These are phyloP conservation scores for Candolleomyces eurysporus DNA, from an alignment of 768 basidiomycete species.

Conservation along the genomic window DNA sequence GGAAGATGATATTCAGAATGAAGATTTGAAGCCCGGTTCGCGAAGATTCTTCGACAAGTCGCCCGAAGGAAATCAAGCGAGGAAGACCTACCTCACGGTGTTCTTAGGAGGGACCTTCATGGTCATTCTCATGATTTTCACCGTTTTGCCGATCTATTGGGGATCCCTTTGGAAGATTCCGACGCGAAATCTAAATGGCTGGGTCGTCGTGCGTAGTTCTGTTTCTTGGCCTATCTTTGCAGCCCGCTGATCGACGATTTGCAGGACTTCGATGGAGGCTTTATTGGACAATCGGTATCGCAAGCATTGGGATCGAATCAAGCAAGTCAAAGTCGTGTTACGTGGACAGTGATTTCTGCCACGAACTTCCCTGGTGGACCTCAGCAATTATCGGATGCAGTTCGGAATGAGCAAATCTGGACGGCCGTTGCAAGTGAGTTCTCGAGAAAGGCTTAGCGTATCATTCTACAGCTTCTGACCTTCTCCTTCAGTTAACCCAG, in stretches of 20 bases:
- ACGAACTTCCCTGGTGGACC: conserved; percentile 43
- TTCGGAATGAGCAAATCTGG: conserved; percentile 55
- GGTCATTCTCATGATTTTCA: conserved; percentile 42
- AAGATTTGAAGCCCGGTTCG: too few relatives aligned
- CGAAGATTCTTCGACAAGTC: conserved; percentile 17
- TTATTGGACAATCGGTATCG: conserved; percentile 47
- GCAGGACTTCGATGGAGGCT: conserved; percentile 54
- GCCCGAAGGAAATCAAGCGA: conserved; percentile 24
- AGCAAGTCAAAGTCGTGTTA: conserved; percentile 31
- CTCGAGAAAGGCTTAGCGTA: conserved; percentile 1
- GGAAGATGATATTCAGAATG: too few relatives aligned
- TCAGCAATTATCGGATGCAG: too few relatives aligned
- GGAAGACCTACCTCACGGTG: conserved; percentile 40
- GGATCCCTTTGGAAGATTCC: conserved; percentile 45
- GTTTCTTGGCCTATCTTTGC: too few relatives aligned
- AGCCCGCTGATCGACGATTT: too few relatives aligned
- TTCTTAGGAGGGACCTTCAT: conserved; percentile 33
- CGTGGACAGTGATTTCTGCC: conserved; percentile 45
- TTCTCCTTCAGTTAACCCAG: conserved; percentile 36
- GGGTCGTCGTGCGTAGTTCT: too few relatives aligned
- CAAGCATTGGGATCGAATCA: conserved; percentile 28
- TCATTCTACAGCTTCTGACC: neutral
- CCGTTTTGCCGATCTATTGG: conserved; percentile 56
- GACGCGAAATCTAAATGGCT: conserved; percentile 38
- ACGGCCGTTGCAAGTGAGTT: conserved; percentile 49